A percentile compares a stretch with the other conserved stretches of the same genome.
phyloP scores from a whole-genome alignment of 1,139 yeast species.

The Groenewaldozyma sp. region DNA sequence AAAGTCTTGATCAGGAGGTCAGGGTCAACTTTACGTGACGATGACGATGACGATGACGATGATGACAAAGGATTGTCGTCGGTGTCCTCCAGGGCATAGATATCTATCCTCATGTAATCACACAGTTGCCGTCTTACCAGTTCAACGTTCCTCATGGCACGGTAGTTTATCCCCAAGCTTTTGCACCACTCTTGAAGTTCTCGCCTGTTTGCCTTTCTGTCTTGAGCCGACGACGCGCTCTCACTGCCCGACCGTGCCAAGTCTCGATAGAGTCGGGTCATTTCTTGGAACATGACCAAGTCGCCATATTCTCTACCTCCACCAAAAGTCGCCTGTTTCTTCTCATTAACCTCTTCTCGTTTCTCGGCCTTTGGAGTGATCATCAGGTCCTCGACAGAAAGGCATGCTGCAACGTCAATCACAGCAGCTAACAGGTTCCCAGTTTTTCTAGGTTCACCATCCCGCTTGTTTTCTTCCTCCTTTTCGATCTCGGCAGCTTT shows the following conservation, averaged over 20 bases:
- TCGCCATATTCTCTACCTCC: slow-evolving; percentile 73
- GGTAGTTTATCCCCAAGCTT: slow-evolving; percentile 61
- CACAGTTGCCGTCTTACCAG: slow-evolving; percentile 69
- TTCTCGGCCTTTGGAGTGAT: slow-evolving; percentile 70
- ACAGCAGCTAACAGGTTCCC: slow-evolving; percentile 42
- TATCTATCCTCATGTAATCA: slow-evolving; percentile 47
- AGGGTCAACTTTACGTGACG: slow-evolving; percentile 33
- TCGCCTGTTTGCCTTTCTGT: slow-evolving; percentile 18
- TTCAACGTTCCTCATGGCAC: slow-evolving; percentile 71
- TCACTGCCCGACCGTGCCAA: slow-evolving; percentile 11
- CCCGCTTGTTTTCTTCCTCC: slow-evolving; percentile 34
- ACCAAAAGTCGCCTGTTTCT: slow-evolving; percentile 43
- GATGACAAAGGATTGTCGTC: slow-evolving; percentile 4
- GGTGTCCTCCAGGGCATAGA: slow-evolving; percentile 6
- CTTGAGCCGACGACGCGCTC: no score
- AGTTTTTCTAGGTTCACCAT: slow-evolving; percentile 27
- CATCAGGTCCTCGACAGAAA: slow-evolving; percentile 83
- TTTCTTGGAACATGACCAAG: slow-evolving; percentile 70
- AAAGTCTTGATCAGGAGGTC: slow-evolving; percentile 59
- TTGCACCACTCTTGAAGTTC: slow-evolving; percentile 76
- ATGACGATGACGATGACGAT: no score
- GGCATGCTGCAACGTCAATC: slow-evolving; percentile 82
- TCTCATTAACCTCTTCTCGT: slow-evolving; percentile 67
- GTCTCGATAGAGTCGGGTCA: slow-evolving; percentile 51
- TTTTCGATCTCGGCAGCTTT: slow-evolving; percentile 42